A percentile compares a stretch with the other conserved stretches of the same genome.
These are phyloP conservation scores for Eucalyptus paniculata DNA, from an alignment of 345 rosid genomes.

Conservation along the genomic window DNA sequence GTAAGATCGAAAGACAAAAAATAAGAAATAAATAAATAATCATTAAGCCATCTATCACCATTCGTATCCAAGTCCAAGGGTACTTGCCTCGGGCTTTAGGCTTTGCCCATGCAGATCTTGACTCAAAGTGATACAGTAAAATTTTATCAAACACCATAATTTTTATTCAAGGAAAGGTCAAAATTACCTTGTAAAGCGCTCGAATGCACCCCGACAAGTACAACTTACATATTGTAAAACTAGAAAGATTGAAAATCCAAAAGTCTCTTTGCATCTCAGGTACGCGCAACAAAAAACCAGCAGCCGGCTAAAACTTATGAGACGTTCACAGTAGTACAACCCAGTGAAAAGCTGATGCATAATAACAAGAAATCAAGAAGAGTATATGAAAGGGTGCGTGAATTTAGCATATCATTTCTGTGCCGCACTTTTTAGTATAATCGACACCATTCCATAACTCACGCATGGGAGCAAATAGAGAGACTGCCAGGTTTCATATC, in stretches of 20 bases:
- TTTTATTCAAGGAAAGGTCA: neutral
- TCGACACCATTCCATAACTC: neutral
- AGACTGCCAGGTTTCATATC: neutral
- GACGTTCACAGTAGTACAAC: neutral
- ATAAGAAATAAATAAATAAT: neutral
- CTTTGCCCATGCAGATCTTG: neutral
- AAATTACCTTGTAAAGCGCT: neutral
- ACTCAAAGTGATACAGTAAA: neutral
- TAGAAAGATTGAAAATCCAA: neutral
- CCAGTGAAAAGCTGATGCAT: neutral
- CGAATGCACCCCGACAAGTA: neutral
- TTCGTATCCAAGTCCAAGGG: neutral
- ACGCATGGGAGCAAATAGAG: neutral
- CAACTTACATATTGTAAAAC: neutral
- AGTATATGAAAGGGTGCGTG: neutral
- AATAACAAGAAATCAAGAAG: neutral
- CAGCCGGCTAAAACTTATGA: neutral
- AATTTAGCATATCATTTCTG: neutral
- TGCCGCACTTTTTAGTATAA: neutral
- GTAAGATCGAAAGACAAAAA: neutral
- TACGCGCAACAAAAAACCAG: neutral
- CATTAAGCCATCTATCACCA: neutral
- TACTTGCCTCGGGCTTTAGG: neutral
- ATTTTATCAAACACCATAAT: neutral
- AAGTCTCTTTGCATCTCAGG: neutral